Base-by-base conservation (phyloP, 805 yeast species). In the Nakazawaea wyomingensis region DNA sequence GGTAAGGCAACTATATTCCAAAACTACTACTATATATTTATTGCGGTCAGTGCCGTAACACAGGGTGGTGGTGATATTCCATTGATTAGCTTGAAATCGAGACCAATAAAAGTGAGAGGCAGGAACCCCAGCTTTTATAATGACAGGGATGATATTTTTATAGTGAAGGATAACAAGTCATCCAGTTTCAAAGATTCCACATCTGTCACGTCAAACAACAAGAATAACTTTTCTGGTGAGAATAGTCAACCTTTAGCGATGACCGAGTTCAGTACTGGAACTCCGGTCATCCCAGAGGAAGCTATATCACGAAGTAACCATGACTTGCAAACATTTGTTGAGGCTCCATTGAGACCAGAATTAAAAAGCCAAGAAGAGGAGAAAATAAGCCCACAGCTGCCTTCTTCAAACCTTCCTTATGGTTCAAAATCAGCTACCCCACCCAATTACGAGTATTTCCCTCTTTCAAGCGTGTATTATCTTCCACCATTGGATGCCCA, bases 121-220 rank as follows among this genome's bases (percentile, higher is more conserved):
- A 57, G 83, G 40, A 78, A 78, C 50, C 83, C 84, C 3, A 67
- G 76, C n/a, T 78, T 78, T 48, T 78, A 77, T 51, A 67, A 69
- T 27, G 76, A 74, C 44, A 59, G 78, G 44, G 71, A 74, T 38
- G 80, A 76, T 51, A 56, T 75, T 17, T 52, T 69, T 39, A 68
- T 78, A 17, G 41, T 50, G 3, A 60, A 51, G 17, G 54, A 40
- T 5, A 30, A 34, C n/a, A n/a, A n/a, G n/a, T n/a, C n/a, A n/a
- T n/a, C n/a, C n/a, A n/a, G n/a, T n/a, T n/a, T n/a, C n/a, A n/a
- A n/a, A n/a, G n/a, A n/a, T n/a, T n/a, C n/a, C n/a, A n/a, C n/a
- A n/a, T n/a, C n/a, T n/a, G n/a, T n/a, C n/a, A n/a, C n/a, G n/a
- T n/a, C n/a, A n/a, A n/a, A n/a, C n/a, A n/a, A n/a, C n/a, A n/a